Evolutionary conservation across 495 filamentous ascomycete species (phyloP).

Genomic region (Aspergillus hancockii): DNA sequence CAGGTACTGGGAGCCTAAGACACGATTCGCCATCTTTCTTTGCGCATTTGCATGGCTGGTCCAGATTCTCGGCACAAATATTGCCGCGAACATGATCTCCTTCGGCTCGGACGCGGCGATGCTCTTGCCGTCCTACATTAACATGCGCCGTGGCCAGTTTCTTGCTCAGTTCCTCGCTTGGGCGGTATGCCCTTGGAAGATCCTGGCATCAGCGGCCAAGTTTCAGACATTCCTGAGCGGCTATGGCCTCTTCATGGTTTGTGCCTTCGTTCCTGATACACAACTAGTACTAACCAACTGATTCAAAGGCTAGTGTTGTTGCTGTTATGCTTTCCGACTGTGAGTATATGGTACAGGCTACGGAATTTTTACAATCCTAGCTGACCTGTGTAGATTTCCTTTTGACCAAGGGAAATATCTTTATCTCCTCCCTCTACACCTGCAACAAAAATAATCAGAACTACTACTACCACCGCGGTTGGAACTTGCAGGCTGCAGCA

Average conservation of each 20-base stretch:
- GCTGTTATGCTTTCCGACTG: slow-evolving; percentile 60
- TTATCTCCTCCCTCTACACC: slow-evolving; percentile 45
- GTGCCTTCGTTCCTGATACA: neutral
- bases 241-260: slow-evolving; percentile 44
- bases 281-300: neutral
- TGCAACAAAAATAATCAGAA: slow-evolving; percentile 24
- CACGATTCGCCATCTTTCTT: slow-evolving; percentile 42
- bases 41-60: slow-evolving; percentile 30
- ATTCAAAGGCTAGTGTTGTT: slow-evolving; percentile 39
- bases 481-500: slow-evolving; percentile 59
- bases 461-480: slow-evolving; percentile 45
- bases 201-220: slow-evolving; percentile 42
- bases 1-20: slow-evolving; percentile 25
- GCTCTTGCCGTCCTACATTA: slow-evolving; percentile 36
- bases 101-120: slow-evolving; percentile 32
- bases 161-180: slow-evolving; percentile 37
- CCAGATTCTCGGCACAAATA: slow-evolving; percentile 32
- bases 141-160: slow-evolving; percentile 39
- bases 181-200: slow-evolving; percentile 50
- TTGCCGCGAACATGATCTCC: slow-evolving; percentile 37
- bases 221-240: slow-evolving; percentile 49
- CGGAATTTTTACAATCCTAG: neutral
- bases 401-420: slow-evolving; percentile 53
- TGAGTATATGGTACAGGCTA: slow-evolving; percentile 12
- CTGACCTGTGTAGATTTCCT: slow-evolving; percentile 43